Conservation (phyloP, 352 stramenopile genomes). For the Globisporangium nunn region DNA sequence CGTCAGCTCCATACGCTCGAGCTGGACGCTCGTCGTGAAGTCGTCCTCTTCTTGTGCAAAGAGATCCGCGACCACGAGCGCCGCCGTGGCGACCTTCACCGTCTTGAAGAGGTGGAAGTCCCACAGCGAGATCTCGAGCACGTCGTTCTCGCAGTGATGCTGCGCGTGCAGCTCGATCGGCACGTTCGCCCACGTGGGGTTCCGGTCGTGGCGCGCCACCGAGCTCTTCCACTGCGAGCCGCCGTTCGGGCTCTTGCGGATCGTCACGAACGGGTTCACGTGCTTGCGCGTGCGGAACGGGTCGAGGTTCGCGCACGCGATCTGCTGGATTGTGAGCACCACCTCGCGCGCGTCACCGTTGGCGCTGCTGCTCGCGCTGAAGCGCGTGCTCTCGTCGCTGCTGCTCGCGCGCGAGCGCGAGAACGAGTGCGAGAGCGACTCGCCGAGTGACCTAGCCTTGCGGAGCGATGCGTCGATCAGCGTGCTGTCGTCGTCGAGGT, state of each 20-base stretch:
- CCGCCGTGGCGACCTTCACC: constrained; percentile 43
- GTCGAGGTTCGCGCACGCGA: constrained; percentile 30
- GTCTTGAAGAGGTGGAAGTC: constrained; percentile 59
- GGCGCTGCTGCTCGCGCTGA: constrained; percentile 15
- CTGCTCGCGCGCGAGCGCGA: constrained; percentile 9
- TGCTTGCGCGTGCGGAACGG: constrained; percentile 46
- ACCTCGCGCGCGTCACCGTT: constrained; percentile 14
- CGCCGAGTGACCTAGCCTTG: constrained; percentile 5
- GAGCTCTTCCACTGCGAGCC: constrained; percentile 36
- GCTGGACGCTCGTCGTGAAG: constrained; percentile 36
- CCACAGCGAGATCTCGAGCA: constrained; percentile 59
- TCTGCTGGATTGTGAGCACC: constrained; percentile 28
- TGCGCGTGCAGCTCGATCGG: constrained; percentile 31
- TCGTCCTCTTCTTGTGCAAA: constrained; percentile 23
- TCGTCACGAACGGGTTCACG: constrained; percentile 49
- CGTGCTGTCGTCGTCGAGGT: constrained; percentile 12
- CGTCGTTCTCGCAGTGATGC: constrained; percentile 15
- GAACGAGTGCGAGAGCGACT: constrained; percentile 1
- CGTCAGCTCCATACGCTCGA: constrained; percentile 37
- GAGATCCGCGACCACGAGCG: constrained; percentile 34
- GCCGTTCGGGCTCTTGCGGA: constrained; percentile 25
- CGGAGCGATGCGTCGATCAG: background rate
- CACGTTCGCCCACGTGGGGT: constrained; percentile 36
- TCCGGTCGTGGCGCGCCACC: constrained; percentile 27
- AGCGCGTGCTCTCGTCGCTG: constrained; percentile 9